Evolutionary conservation across 768 basidiomycete species (phyloP).

Genomic region (Paxillus involutus): DNA sequence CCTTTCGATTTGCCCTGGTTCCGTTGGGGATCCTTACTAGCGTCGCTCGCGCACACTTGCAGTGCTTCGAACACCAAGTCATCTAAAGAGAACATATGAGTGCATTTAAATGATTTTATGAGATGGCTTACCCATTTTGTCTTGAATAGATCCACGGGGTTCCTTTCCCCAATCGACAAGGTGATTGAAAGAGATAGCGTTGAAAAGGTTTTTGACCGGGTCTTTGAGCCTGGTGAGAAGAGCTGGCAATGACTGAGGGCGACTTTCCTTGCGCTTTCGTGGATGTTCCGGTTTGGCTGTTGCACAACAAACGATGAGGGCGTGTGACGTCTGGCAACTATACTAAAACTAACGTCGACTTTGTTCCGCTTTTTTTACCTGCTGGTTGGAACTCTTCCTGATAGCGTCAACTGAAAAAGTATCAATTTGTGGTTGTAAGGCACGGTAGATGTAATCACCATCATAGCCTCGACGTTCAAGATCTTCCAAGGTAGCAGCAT

Average conservation of each 20-base stretch:
- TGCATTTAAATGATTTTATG: background rate
- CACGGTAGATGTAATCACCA: slow-evolving; percentile 37
- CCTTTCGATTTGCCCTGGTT: slow-evolving; percentile 3
- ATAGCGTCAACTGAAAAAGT: slow-evolving; percentile 8
- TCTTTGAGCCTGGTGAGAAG: too few relatives aligned
- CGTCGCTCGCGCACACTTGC: slow-evolving; percentile 1
- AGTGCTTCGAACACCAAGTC: slow-evolving; percentile 3
- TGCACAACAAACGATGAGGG: too few relatives aligned
- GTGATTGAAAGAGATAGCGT: background rate
- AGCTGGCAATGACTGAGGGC: too few relatives aligned
- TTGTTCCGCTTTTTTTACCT: too few relatives aligned
- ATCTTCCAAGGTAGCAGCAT: slow-evolving; percentile 72
- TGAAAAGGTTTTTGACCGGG: background rate
- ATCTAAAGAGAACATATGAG: background rate
- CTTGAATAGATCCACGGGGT: background rate
- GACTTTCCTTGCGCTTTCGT: background rate
- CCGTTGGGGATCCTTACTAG: background rate
- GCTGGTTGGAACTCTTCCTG: background rate
- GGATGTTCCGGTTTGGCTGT: too few relatives aligned
- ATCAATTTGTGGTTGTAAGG: background rate
- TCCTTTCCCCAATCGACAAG: background rate
- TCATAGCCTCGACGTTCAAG: slow-evolving; percentile 80
- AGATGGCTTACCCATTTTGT: background rate
- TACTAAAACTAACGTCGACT: too few relatives aligned
- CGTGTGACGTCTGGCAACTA: too few relatives aligned